A percentile compares a stretch with the other conserved stretches of the same genome.
These are phyloP conservation scores for Pyropia haitanensis DNA, from an alignment of 23 red algal species.

Conservation along the genomic window DNA sequence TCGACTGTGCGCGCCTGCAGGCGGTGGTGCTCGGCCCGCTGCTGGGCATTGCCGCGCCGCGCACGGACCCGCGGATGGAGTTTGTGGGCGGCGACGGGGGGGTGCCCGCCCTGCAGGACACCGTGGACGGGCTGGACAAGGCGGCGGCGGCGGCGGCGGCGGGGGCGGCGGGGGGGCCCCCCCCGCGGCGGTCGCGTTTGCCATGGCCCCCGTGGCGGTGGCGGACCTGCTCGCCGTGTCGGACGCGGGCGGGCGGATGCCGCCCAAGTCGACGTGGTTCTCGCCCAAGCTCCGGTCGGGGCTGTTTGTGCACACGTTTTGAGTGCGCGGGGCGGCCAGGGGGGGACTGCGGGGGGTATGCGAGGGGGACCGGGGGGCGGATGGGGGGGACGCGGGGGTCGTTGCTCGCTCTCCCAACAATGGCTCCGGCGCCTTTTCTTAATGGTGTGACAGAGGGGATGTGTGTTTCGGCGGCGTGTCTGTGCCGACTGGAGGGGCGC, in stretches of 20 bases:
- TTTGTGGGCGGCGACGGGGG: conserved; percentile 50
- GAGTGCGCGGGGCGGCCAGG: background rate
- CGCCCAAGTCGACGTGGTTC: conserved; percentile 67
- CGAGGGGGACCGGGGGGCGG: too few species aligned
- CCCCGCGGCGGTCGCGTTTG: conserved; percentile 25
- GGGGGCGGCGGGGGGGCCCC: background rate
- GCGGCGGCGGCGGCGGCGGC: too few species aligned
- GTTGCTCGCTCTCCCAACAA: too few species aligned
- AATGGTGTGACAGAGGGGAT: too few species aligned
- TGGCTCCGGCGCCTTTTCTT: too few species aligned
- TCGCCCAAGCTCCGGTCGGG: conserved; percentile 50
- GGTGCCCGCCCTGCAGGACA: conserved; percentile 3
- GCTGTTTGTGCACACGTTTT: conserved; percentile 66
- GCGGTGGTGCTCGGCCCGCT: conserved; percentile 15
- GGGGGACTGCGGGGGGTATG: too few species aligned
- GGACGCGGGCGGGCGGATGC: conserved; percentile 46
- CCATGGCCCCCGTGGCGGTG: conserved; percentile 25
- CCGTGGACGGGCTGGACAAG: conserved; percentile 4
- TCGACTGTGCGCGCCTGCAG: conserved; percentile 39
- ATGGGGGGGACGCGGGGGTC: too few species aligned
- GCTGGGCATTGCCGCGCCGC: conserved; percentile 28
- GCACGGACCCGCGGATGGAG: conserved; percentile 27
- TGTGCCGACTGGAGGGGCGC: too few species aligned
- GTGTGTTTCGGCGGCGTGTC: too few species aligned
- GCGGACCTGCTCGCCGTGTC: conserved; percentile 34